Percentiles rank a stretch among this genome's conserved stretches.
Evolutionary conservation across 495 filamentous ascomycete species (phyloP).

Genomic region (Talaromyces stipitatus): DNA sequence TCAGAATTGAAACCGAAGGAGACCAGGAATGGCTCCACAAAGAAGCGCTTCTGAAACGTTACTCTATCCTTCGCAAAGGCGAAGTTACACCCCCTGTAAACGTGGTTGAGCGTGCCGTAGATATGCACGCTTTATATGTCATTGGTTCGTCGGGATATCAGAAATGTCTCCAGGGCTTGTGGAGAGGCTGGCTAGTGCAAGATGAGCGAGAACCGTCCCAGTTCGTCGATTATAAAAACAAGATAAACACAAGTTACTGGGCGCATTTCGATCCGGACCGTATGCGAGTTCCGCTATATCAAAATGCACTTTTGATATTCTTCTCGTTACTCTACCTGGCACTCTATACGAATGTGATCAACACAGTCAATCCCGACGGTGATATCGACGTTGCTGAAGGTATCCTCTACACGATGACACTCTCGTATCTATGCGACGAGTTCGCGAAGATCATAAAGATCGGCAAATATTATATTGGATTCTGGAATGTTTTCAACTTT

Average conservation of each 20-base stretch:
- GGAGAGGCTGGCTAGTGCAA: conserved; percentile 94
- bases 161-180: conserved; percentile 84
- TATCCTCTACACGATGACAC: conserved; percentile 81
- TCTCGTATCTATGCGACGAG: conserved; percentile 91
- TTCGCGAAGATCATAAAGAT: conserved; percentile 84
- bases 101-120: conserved; percentile 84
- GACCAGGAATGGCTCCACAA: conserved; percentile 70
- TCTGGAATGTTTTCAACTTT: conserved; percentile 93
- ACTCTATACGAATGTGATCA: conserved; percentile 86
- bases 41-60: conserved; percentile 81
- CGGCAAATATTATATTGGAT: conserved; percentile 77
- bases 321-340: conserved; percentile 75
- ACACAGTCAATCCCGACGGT: conserved; percentile 72
- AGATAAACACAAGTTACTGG: conserved; percentile 65
- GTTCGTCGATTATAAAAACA: conserved; percentile 76
- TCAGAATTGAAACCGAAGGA: conserved; percentile 72
- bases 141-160: conserved; percentile 94
- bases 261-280: conserved; percentile 85
- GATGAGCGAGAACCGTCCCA: conserved; percentile 79
- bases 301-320: conserved; percentile 81
- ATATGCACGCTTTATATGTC: conserved; percentile 79
- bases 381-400: conserved; percentile 82
- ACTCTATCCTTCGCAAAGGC: conserved; percentile 68
- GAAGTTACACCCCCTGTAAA: conserved; percentile 69
- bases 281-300: conserved; percentile 86